A percentile compares a stretch with the other conserved stretches of the same genome.
phyloP scores from a whole-genome alignment of 208 protist genomes.

The Leishmania mexicana region DNA sequence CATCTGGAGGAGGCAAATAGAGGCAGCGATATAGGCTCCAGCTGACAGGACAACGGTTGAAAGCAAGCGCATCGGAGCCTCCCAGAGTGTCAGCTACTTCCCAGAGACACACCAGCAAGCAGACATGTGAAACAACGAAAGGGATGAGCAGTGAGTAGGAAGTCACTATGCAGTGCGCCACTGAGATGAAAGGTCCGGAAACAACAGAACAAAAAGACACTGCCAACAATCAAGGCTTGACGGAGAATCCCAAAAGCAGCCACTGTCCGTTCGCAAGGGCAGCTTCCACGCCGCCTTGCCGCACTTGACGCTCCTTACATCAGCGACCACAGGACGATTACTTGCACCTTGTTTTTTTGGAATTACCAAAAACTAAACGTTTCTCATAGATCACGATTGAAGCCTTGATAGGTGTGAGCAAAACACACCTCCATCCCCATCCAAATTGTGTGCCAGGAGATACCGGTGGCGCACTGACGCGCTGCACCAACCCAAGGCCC shows the following conservation, averaged over 20 bases:
- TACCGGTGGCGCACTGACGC: background rate
- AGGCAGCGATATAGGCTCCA: slow-evolving; percentile 26
- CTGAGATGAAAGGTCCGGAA: too few species aligned
- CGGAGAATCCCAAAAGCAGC: background rate
- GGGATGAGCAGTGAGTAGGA: background rate
- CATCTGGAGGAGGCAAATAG: slow-evolving; percentile 23
- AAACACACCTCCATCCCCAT: background rate
- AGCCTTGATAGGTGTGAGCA: background rate
- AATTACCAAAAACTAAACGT: background rate
- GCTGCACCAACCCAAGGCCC: background rate
- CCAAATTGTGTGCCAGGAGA: background rate
- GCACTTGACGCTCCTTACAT: background rate
- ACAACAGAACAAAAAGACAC: background rate
- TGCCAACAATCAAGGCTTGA: background rate
- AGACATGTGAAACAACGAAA: background rate
- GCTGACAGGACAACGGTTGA: background rate
- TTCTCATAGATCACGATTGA: background rate
- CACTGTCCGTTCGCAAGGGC: too few species aligned
- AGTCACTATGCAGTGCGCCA: background rate
- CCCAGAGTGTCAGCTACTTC: background rate
- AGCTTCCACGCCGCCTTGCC: background rate
- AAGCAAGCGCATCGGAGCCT: background rate
- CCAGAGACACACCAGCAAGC: background rate
- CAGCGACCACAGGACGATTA: background rate
- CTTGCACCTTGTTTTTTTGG: background rate